Conservation (phyloP, 208 protist species). For the Crithidia bombi region DNA sequence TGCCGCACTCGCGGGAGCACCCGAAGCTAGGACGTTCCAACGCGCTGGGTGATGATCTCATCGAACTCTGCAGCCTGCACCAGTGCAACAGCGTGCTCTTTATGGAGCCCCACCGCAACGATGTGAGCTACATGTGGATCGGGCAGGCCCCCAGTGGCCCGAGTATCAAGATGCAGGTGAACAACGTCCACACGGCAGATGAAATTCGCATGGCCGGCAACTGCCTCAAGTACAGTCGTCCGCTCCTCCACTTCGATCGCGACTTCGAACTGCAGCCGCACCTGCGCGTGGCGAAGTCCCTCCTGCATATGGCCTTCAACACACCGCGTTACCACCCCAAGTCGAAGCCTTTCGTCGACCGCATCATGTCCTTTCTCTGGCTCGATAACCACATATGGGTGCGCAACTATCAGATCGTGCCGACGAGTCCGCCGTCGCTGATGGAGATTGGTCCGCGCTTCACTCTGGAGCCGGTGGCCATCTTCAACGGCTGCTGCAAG, state of each 20-base stretch:
- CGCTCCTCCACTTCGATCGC: slow-evolving; percentile 97
- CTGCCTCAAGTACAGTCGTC: slow-evolving; percentile 97
- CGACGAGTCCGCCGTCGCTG: slow-evolving; percentile 68
- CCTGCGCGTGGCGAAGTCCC: slow-evolving; percentile 93
- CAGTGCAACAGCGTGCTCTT: slow-evolving; percentile 94
- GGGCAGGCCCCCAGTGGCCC: slow-evolving; percentile 93
- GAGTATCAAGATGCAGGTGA: slow-evolving; percentile 95
- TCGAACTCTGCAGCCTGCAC: slow-evolving; percentile 92
- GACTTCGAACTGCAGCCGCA: slow-evolving; percentile 95
- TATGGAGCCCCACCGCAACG: slow-evolving; percentile 90
- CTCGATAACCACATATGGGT: slow-evolving; percentile 98
- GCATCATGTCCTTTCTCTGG: slow-evolving; percentile 97
- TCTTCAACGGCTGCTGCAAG: slow-evolving; percentile 95
- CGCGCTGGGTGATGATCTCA: slow-evolving; percentile 70
- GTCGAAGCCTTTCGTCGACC: slow-evolving; percentile 99
- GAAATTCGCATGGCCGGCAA: slow-evolving; percentile 99
- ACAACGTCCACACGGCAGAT: slow-evolving; percentile 97
- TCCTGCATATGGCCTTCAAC: slow-evolving; percentile 97
- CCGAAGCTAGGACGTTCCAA: slow-evolving; percentile 87
- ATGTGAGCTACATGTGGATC: slow-evolving; percentile 96
- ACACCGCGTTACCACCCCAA: slow-evolving; percentile 96
- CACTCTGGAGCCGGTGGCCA: slow-evolving; percentile 93
- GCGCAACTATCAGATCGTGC: slow-evolving; percentile 97
- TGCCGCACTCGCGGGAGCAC: slow-evolving; percentile 96
- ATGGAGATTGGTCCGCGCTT: slow-evolving; percentile 98